These are phyloP conservation scores for Eremothecium cymbalariae DNA, from an alignment of 1,139 yeast genomes.

Conservation along the genomic window DNA sequence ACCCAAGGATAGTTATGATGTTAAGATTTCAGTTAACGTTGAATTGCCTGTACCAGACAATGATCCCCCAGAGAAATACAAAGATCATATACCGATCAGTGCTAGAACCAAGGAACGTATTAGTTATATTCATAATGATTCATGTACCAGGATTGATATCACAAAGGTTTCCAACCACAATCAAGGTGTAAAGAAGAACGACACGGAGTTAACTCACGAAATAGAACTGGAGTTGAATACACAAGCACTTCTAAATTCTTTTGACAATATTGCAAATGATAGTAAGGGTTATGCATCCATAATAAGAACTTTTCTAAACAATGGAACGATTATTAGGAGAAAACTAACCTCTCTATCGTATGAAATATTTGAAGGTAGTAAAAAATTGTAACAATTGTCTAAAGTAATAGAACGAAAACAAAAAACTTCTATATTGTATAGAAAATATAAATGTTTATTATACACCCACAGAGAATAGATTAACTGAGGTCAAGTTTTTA, in stretches of 20 bases:
- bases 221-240: constrained; percentile 71
- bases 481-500: too few relatives aligned
- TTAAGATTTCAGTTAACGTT: constrained; percentile 63
- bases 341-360: constrained; percentile 31
- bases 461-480: too few relatives aligned
- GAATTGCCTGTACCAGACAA: constrained; percentile 58
- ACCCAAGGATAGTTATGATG: constrained; percentile 72
- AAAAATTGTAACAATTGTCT: constrained; percentile 23
- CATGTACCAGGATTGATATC: constrained; percentile 62
- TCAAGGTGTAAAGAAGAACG: constrained; percentile 39
- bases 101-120: constrained; percentile 58
- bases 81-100: constrained; percentile 41
- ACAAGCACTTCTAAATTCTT: constrained; percentile 52
- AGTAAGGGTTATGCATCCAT: constrained; percentile 60
- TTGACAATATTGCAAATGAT: constrained; percentile 46
- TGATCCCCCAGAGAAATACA: constrained; percentile 46
- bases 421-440: not conserved
- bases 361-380: constrained; percentile 32
- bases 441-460: too few relatives aligned
- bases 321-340: constrained; percentile 50
- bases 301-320: constrained; percentile 63
- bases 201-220: constrained; percentile 39
- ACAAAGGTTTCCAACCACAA: constrained; percentile 52
- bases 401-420: too few relatives aligned
- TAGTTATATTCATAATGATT: constrained; percentile 57